Percentiles rank a stretch among this genome's conserved stretches.
These are phyloP conservation scores for Syzygium aqueum DNA, from an alignment of 345 rosid genomes.

Conservation along the genomic window DNA sequence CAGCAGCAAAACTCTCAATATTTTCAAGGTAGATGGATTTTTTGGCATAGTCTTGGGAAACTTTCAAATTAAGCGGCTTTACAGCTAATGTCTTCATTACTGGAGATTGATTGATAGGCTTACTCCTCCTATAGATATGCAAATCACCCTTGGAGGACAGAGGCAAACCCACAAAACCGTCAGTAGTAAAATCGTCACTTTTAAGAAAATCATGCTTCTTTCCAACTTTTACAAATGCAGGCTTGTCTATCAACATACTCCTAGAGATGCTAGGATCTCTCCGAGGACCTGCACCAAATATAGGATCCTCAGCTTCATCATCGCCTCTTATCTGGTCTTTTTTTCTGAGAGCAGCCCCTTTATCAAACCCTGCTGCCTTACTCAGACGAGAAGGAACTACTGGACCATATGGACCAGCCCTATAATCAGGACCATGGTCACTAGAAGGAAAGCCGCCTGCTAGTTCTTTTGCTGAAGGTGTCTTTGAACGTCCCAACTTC, in stretches of 20 bases:
- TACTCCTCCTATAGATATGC: constrained; percentile 31
- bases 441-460: constrained; percentile 26
- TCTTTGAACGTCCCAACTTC: constrained; percentile 45
- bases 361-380: constrained; percentile 28
- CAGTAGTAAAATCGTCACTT: constrained; percentile 32
- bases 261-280: constrained; percentile 27
- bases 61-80: constrained; percentile 22
- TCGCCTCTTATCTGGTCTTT: constrained; percentile 42
- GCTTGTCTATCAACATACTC: constrained; percentile 20
- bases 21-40: constrained; percentile 34
- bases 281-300: constrained; percentile 50
- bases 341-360: constrained; percentile 31
- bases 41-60: constrained; percentile 22
- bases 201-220: constrained; percentile 41
- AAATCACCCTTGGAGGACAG: constrained; percentile 42
- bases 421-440: constrained; percentile 37
- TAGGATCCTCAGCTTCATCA: constrained; percentile 47
- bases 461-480: constrained; percentile 26
- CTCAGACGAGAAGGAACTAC: constrained; percentile 25
- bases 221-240: constrained; percentile 36
- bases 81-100: constrained; percentile 16
- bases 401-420: constrained; percentile 32
- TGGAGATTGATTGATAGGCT: constrained; percentile 18
- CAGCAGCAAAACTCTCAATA: constrained; percentile 29
- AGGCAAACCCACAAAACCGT: constrained; percentile 46